Conservation (phyloP, 768 basidiomycete species). For the Gyrodon lividus region DNA sequence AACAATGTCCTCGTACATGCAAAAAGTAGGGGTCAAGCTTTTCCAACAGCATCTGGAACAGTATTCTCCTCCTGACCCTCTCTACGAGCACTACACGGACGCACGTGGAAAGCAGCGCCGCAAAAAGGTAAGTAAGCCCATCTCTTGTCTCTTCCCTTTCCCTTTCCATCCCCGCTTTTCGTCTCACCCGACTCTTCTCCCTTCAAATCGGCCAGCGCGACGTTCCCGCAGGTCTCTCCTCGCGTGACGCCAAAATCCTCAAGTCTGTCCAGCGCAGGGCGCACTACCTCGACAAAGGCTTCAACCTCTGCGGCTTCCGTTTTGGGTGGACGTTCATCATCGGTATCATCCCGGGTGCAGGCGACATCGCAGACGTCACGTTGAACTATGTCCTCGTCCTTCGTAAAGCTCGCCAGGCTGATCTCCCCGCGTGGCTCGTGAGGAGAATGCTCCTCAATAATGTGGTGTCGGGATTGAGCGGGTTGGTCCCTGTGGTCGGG, state of each 20-base stretch:
- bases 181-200: neutral
- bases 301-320: conserved; percentile 72
- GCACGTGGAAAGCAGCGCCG: conserved; percentile 29
- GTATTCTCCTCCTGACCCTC: conserved; percentile 70
- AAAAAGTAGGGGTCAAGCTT: conserved; percentile 54
- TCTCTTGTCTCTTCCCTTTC: conserved; percentile 37
- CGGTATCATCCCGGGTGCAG: conserved; percentile 68
- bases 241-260: conserved; percentile 73
- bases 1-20: conserved; percentile 29
- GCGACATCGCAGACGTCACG: conserved; percentile 58
- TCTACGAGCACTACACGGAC: conserved; percentile 52
- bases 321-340: conserved; percentile 90
- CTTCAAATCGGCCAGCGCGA: conserved; percentile 45
- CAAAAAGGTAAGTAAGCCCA: conserved; percentile 34
- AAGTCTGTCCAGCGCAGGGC: conserved; percentile 74
- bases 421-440: conserved; percentile 66
- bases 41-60: conserved; percentile 63
- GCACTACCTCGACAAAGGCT: conserved; percentile 85
- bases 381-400: conserved; percentile 80
- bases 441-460: conserved; percentile 78
- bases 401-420: conserved; percentile 70
- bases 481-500: conserved; percentile 70
- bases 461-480: conserved; percentile 60
- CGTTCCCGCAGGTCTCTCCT: conserved; percentile 72
- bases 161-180: neutral